Conservation (phyloP, 208 protist species). For the Leishmania guyanensis region DNA sequence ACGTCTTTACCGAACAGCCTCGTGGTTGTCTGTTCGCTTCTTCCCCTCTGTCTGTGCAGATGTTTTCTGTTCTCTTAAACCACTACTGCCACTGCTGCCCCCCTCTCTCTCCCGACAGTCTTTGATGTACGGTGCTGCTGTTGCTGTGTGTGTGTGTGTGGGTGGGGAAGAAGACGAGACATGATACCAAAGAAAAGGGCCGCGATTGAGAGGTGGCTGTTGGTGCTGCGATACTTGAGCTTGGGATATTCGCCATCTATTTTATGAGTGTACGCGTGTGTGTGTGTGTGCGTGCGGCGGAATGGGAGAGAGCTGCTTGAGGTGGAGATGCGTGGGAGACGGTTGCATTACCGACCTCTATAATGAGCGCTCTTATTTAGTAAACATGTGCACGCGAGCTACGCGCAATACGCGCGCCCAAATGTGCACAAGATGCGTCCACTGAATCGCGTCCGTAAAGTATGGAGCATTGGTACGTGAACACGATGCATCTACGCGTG, state of each 20-base stretch:
- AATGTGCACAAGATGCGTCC: background rate
- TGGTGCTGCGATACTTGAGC: background rate
- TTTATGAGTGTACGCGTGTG: background rate
- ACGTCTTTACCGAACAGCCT: background rate
- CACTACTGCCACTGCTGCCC: background rate
- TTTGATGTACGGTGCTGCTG: background rate
- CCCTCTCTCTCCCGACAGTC: background rate
- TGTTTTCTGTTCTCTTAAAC: background rate
- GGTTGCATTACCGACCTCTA: background rate
- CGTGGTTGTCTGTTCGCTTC: background rate
- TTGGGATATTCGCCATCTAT: background rate
- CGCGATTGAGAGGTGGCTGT: background rate
- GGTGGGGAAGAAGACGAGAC: background rate
- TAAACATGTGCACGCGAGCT: background rate
- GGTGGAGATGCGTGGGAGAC: background rate
- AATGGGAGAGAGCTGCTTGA: conserved; percentile 10
- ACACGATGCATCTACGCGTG: background rate
- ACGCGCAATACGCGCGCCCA: background rate
- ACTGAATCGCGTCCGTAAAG: background rate
- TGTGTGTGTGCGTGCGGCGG: background rate
- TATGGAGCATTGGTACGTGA: background rate
- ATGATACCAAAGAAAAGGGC: background rate
- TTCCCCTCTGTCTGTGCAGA: background rate
- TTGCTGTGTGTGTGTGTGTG: conserved; percentile 8
- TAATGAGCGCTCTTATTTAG: conserved; percentile 1